Base-by-base conservation (phyloP, 805 yeast species). In the Kluyveromyces nonfermentans region DNA sequence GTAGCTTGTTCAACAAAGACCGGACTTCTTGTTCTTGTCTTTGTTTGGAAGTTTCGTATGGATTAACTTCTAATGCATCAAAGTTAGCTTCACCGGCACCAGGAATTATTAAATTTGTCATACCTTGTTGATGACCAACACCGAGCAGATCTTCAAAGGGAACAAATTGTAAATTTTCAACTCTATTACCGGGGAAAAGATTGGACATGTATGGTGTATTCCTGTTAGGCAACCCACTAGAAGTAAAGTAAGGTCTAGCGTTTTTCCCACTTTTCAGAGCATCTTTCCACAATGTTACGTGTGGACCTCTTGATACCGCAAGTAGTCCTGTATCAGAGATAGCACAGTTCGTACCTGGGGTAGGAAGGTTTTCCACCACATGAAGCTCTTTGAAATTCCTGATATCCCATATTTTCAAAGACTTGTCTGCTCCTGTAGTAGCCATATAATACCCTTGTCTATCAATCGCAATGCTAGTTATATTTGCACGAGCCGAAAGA, bases 21-120 rank as follows among this genome's bases (percentile, higher is more conserved):
- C 90, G 78, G 32, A 93, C 95, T 71, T 93, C 98, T 37, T 77
- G 73, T 67, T 90, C 90, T 65, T 90, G 95, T 71, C 97, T 82
- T 68, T 89, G 97, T 61, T 85, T 82, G 43, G 85, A 78, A 8
- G 96, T 77, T 64, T 87, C 96, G 67, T 73, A 93, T 50, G 98
- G 98, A 63, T 93, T 93, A 56, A 80, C 65, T 66, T 93, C 98
- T 62, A 88, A 65, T 2, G 97, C 88, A 69, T 93, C 98, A 63
- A 77, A 88, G 67, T 93, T 93, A 49, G 98, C 96, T 68, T 93
- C 98, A 70, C 98, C 98, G 35, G 97, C 72, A 20, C 98, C 98
- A 34, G 98, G 98, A 46, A 93, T 74, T 52, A 93, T 82, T 47
- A 93, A 53, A n/a, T 93, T 80, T n/a, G 82, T 75, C 34, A 88